Base-by-base conservation (phyloP, 495 filamentous ascomycete species). In the Aspergillus saccharolyticus region DNA sequence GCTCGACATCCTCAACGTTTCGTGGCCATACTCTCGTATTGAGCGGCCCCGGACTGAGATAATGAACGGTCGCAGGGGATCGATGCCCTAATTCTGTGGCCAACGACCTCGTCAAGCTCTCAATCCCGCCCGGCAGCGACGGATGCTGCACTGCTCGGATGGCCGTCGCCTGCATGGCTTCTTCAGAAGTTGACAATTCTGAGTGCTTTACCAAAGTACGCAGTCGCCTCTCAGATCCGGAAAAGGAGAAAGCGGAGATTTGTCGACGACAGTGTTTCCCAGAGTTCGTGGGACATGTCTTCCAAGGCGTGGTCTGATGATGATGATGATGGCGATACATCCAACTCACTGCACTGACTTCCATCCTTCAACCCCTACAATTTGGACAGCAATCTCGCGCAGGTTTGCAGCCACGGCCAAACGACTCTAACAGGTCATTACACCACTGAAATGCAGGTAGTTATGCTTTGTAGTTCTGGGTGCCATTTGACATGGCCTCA, bases 31-130 rank as follows among this genome's bases (percentile, higher is more conserved):
- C 22, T 19, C 30, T 43, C 17, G 67, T 70, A 10, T 59, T 59
- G 45, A 70, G 54, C 0, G 67, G 66, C 3, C 66, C 67, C 2
- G 67, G 66, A 53, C 57, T 63, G 18, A 68, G 54, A 44, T 59
- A 63, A 52, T 70, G 68, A 2, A 70, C 61, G 1, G 63, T 68
- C 19, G 65, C 56, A 3, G 42, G 49, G 18, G 61, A 56, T 22
- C 52, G 55, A 30, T 63, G 58, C 0, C 63, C 63, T 21, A 67
- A 49, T 50, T 70, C 65, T 19, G 60, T 68, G 8, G 65, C 67
- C 66, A 63, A 66, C 1, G 66, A 61, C 25, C 59, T 61, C 39
- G 42, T 53, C 43, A 67, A 53, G 8, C 55, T 61, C 47, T 68
- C 65, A 18, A 60, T 54, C 7, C 63, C 67, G 15, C 63, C 59